A percentile compares a stretch with the other conserved stretches of the same genome.
Conservation (phyloP, 1,139 yeast genomes). For the Meyerozyma smithsonii region DNA sequence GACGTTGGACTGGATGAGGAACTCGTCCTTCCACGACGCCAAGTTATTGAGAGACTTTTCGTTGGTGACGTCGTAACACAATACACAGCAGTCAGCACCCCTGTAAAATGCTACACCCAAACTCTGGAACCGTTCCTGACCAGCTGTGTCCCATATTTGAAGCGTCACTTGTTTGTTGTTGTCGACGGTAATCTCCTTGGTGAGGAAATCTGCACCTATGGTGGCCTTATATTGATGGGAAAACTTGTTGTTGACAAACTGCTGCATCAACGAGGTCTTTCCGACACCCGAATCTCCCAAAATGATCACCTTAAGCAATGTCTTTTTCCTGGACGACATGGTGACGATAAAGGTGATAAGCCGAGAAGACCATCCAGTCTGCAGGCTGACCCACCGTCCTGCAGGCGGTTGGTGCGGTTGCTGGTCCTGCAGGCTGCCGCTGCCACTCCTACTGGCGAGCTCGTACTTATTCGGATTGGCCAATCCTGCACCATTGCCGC, state of each 20-base stretch:
- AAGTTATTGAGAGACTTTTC: slow-evolving; percentile 87
- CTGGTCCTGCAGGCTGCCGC: no score
- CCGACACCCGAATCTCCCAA: slow-evolving; percentile 98
- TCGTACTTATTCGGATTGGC: no score
- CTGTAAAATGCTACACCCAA: slow-evolving; percentile 96
- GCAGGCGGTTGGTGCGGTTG: neutral
- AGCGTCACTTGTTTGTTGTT: slow-evolving; percentile 68
- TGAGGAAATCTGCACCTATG: slow-evolving; percentile 94
- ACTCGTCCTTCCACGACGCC: slow-evolving; percentile 93
- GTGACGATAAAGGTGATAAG: slow-evolving; percentile 5
- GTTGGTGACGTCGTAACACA: slow-evolving; percentile 92
- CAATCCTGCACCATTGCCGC: no score
- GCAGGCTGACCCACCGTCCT: neutral
- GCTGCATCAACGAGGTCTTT: slow-evolving; percentile 93
- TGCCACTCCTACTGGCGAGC: no score
- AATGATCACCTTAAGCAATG: slow-evolving; percentile 87
- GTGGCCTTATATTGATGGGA: slow-evolving; percentile 96
- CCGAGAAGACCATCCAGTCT: neutral
- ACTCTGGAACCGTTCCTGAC: slow-evolving; percentile 95
- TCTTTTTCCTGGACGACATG: slow-evolving; percentile 82
- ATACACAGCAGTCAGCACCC: slow-evolving; percentile 97
- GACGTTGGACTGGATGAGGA: slow-evolving; percentile 87
- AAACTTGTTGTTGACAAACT: slow-evolving; percentile 92
- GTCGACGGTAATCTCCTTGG: slow-evolving; percentile 84
- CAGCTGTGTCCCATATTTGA: slow-evolving; percentile 99